These are phyloP conservation scores for Gaultheria prostrata DNA, from an alignment of 148 eudicot genomes.

Conservation along the genomic window DNA sequence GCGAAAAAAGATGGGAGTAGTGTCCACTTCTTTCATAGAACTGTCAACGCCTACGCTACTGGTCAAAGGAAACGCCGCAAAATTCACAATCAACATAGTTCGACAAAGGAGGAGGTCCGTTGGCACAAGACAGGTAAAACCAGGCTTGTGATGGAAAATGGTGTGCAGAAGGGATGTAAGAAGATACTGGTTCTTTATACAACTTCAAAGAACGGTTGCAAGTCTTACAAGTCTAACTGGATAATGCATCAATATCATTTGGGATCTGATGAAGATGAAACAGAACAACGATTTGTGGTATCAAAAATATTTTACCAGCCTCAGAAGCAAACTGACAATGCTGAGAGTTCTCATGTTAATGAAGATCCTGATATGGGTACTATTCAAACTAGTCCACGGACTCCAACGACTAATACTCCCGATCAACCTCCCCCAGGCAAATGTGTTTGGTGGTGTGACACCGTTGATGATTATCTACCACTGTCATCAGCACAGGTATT, in stretches of 20 bases:
- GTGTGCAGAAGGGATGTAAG: slow-evolving; percentile 67
- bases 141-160: slow-evolving; percentile 51
- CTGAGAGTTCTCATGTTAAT: slow-evolving; percentile 17
- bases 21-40: slow-evolving; percentile 66
- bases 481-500: no score
- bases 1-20: slow-evolving; percentile 59
- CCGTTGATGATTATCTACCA: slow-evolving; percentile 25
- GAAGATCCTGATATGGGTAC: slow-evolving; percentile 30
- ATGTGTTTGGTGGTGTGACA: slow-evolving; percentile 34
- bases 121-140: slow-evolving; percentile 93
- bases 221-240: slow-evolving; percentile 66
- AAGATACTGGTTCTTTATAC: slow-evolving; percentile 75
- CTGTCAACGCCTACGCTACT: slow-evolving; percentile 68
- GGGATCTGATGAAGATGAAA: slow-evolving; percentile 62
- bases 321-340: slow-evolving; percentile 30
- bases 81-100: slow-evolving; percentile 32
- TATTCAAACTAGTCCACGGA: slow-evolving; percentile 44
- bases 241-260: slow-evolving; percentile 90
- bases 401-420: slow-evolving; percentile 55
- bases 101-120: slow-evolving; percentile 47
- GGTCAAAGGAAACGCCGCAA: slow-evolving; percentile 71
- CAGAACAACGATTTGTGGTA: slow-evolving; percentile 63
- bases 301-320: slow-evolving; percentile 64
- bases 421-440: slow-evolving; percentile 45
- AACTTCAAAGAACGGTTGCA: slow-evolving; percentile 43